phyloP scores from a whole-genome alignment of 192 early-diverging fungal genomes.

The Gonapodya sp. region DNA sequence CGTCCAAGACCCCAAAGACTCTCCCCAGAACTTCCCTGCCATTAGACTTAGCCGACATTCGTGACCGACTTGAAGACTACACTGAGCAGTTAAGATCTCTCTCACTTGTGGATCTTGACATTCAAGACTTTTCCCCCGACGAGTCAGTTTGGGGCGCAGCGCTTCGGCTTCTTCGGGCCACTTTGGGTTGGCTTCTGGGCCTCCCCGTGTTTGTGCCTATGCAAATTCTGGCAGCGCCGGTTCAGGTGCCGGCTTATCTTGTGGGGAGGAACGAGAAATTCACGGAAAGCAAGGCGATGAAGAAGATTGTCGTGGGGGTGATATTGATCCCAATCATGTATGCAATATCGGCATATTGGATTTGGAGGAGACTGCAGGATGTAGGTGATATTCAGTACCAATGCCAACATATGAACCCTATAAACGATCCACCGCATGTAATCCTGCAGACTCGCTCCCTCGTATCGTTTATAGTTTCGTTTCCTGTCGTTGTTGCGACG shows the following conservation, averaged over 20 bases:
- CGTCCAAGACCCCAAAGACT: not conserved
- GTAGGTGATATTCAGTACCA: not conserved
- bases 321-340: not conserved
- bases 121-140: not conserved
- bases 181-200: not conserved
- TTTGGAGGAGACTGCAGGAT: not conserved
- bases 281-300: not conserved
- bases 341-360: not conserved
- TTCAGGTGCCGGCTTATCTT: not conserved
- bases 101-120: not conserved
- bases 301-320: not conserved
- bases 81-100: not conserved
- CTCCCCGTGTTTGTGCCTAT: not conserved
- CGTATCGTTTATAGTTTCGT: not conserved
- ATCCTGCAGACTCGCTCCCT: not conserved
- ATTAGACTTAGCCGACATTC: not conserved
- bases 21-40: not conserved
- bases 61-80: not conserved
- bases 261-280: not conserved
- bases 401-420: not conserved
- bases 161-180: not conserved
- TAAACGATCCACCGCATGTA: not conserved
- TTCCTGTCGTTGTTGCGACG: not conserved
- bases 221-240: not conserved
- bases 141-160: not conserved